A percentile compares a stretch with the other conserved stretches of the same genome.
phyloP scores from a whole-genome alignment of 345 rosid genomes.

The Barbarea vulgaris region DNA sequence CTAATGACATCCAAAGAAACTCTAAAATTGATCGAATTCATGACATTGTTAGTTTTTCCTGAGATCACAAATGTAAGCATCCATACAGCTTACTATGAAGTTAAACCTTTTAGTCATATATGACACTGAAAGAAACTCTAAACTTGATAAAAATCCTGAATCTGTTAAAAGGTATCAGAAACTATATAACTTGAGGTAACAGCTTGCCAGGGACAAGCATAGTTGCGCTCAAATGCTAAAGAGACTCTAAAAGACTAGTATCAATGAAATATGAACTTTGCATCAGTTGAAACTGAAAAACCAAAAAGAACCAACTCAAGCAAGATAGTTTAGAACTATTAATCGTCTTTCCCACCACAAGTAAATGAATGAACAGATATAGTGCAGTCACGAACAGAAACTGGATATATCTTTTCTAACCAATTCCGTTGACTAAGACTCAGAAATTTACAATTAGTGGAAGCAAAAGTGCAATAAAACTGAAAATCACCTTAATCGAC shows the following conservation, averaged over 20 bases:
- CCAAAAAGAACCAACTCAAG: background rate
- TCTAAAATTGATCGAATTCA: background rate
- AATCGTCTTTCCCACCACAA: background rate
- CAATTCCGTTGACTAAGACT: background rate
- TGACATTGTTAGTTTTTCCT: background rate
- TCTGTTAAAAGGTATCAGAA: background rate
- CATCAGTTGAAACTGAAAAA: background rate
- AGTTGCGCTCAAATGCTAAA: background rate
- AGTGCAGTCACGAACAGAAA: background rate
- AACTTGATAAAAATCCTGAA: background rate
- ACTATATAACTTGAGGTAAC: background rate
- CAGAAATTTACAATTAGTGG: background rate
- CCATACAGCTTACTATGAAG: background rate
- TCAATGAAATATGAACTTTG: background rate
- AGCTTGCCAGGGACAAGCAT: background rate
- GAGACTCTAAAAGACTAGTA: background rate
- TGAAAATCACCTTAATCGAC: constrained; percentile 64
- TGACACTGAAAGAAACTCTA: background rate
- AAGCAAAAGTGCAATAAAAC: background rate
- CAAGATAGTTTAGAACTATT: background rate
- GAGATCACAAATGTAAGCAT: background rate
- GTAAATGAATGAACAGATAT: background rate
- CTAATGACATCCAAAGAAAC: background rate
- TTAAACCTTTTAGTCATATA: background rate
- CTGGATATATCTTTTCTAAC: background rate